Conservation (phyloP, 2,329 filamentous ascomycete species). For the Verticillium dahliae region DNA sequence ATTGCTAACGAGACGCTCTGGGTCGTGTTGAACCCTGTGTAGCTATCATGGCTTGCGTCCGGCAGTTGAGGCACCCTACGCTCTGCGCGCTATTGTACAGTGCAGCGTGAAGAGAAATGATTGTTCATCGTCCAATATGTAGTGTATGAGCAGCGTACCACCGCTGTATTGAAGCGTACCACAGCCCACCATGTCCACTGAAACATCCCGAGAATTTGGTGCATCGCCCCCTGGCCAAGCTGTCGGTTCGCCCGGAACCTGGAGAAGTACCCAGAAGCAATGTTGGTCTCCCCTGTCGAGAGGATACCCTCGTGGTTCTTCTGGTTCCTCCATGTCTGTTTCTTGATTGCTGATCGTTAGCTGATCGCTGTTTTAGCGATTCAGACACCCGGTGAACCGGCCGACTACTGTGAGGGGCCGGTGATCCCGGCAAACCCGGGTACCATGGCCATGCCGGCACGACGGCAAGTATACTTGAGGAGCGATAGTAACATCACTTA, state of each 20-base stretch:
- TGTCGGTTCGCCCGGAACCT: not conserved
- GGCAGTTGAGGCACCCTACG: not conserved
- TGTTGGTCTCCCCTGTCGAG: not conserved
- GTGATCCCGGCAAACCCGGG: not conserved
- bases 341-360: not conserved
- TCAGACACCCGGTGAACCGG: not conserved
- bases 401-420: not conserved
- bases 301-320: not conserved
- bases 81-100: no score
- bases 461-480: not conserved
- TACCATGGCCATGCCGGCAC: not conserved
- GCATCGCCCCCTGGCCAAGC: not conserved
- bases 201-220: no score
- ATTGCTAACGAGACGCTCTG: conserved; percentile 23
- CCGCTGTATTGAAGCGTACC: no score
- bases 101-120: no score
- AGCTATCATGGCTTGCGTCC: not conserved
- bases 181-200: no score
- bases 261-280: not conserved
- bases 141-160: no score
- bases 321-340: not conserved
- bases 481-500: not conserved
- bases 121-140: no score
- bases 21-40: conserved; percentile 19
- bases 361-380: not conserved